phyloP scores from a whole-genome alignment of 2,329 filamentous ascomycete species.

The Lasiodiplodia theobromae region DNA sequence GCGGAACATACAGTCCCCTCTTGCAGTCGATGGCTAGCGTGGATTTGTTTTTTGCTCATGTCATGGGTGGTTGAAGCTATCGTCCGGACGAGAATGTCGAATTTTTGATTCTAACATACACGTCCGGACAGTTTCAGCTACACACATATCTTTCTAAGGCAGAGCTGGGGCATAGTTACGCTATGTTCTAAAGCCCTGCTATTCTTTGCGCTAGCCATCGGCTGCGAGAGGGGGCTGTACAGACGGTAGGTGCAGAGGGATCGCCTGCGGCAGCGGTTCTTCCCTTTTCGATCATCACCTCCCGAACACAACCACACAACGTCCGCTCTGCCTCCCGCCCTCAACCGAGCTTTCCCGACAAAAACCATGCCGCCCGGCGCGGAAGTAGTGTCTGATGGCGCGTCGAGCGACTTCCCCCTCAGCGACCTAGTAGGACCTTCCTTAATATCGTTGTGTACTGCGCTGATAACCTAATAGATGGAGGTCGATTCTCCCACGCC shows the following conservation, averaged over 20 bases:
- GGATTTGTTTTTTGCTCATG: too few relatives aligned
- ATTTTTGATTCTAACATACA: too few relatives aligned
- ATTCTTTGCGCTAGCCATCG: too few relatives aligned
- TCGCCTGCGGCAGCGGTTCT: background rate
- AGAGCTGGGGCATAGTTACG: too few relatives aligned
- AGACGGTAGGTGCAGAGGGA: background rate
- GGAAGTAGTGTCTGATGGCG: background rate
- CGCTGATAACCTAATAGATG: background rate
- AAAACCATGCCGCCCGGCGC: background rate
- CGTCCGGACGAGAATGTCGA: too few relatives aligned
- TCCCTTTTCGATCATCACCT: background rate
- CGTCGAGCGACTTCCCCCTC: background rate
- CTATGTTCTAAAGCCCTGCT: too few relatives aligned
- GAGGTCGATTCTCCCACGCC: background rate
- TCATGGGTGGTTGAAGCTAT: too few relatives aligned
- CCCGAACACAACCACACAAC: background rate
- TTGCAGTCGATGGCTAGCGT: too few relatives aligned
- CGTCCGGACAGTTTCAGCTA: too few relatives aligned
- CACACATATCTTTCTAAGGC: too few relatives aligned
- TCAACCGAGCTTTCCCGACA: background rate
- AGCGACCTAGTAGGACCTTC: background rate
- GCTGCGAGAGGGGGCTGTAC: too few relatives aligned
- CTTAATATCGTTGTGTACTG: background rate
- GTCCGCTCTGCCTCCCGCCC: background rate
- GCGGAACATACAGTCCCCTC: too few relatives aligned